Evolutionary conservation across 495 filamentous ascomycete species (phyloP).

Genomic region (Coniosporium apollinis): DNA sequence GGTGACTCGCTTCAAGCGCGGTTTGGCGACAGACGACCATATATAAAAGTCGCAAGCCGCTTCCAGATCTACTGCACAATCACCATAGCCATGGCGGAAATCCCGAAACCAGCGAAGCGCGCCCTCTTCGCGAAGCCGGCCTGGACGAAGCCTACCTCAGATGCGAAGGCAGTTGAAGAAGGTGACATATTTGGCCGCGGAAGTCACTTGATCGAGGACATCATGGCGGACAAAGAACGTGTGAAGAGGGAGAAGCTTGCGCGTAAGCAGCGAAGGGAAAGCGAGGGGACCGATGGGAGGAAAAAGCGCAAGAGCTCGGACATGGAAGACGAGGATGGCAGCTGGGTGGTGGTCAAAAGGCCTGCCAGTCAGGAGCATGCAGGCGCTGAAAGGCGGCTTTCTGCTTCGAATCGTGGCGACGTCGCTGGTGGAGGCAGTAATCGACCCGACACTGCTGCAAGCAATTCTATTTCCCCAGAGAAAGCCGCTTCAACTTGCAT

Average conservation of each 20-base stretch:
- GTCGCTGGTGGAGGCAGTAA: constrained; percentile 4
- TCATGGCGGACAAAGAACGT: constrained; percentile 37
- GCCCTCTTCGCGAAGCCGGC: constrained; percentile 53
- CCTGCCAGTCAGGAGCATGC: too few species aligned
- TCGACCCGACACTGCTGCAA: constrained; percentile 1
- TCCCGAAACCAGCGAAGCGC: constrained; percentile 27
- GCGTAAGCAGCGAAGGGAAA: constrained; percentile 19
- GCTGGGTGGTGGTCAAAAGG: constrained; percentile 6
- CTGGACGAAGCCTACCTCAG: constrained; percentile 27
- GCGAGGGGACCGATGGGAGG: too few species aligned
- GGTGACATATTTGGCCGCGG: constrained; percentile 51
- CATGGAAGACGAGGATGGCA: constrained; percentile 10
- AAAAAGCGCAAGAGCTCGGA: constrained; percentile 11
- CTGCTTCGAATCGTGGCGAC: constrained; percentile 2
- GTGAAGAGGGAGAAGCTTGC: constrained; percentile 19
- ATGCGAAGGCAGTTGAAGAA: constrained; percentile 25
- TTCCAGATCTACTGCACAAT: too few species aligned
- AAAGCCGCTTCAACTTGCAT: constrained; percentile 8
- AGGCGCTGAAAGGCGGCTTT: background rate
- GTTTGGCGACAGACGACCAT: too few species aligned
- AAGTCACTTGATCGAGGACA: constrained; percentile 42
- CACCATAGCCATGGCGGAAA: too few species aligned
- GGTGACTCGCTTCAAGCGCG: too few species aligned
- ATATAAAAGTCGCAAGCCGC: too few species aligned
- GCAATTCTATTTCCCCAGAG: background rate